A percentile compares a stretch with the other conserved stretches of the same genome.
Conservation (phyloP, 495 filamentous ascomycete genomes). For the Penicillium fimorum region DNA sequence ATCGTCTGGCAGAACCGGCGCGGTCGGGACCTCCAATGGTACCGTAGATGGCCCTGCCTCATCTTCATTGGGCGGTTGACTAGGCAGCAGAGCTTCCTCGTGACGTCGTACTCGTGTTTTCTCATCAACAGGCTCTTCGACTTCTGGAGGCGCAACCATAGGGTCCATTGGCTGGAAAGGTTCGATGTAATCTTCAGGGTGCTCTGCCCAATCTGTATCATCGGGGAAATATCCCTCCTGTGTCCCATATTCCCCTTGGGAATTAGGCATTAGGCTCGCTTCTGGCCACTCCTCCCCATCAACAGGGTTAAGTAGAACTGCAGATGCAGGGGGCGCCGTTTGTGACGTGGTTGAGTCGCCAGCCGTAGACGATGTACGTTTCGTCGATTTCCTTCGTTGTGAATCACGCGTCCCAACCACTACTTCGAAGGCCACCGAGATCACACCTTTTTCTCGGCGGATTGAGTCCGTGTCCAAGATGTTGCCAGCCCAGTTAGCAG, state of each 20-base stretch:
- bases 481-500: slow-evolving; percentile 62
- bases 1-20: slow-evolving; percentile 43
- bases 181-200: slow-evolving; percentile 28
- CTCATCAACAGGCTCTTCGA: slow-evolving; percentile 60
- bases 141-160: slow-evolving; percentile 53
- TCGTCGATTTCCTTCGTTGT: slow-evolving; percentile 54
- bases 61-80: slow-evolving; percentile 56
- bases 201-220: slow-evolving; percentile 33
- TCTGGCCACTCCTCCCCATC: slow-evolving; percentile 34
- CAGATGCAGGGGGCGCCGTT: slow-evolving; percentile 3
- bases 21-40: slow-evolving; percentile 28
- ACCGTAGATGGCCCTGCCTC: slow-evolving; percentile 51
- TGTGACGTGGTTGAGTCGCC: slow-evolving; percentile 25
- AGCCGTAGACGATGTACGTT: slow-evolving; percentile 26
- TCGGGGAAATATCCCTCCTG: slow-evolving; percentile 41
- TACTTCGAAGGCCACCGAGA: slow-evolving; percentile 78
- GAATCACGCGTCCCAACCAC: slow-evolving; percentile 87
- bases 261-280: slow-evolving; percentile 26
- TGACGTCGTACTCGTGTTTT: slow-evolving; percentile 67
- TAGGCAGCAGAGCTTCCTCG: slow-evolving; percentile 68
- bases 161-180: slow-evolving; percentile 27
- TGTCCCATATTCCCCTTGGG: slow-evolving; percentile 29
- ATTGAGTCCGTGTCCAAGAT: slow-evolving; percentile 90
- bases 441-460: slow-evolving; percentile 81
- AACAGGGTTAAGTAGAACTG: slow-evolving; percentile 16